Base-by-base conservation (phyloP, 345 rosid species). In the Citrus inodora region DNA sequence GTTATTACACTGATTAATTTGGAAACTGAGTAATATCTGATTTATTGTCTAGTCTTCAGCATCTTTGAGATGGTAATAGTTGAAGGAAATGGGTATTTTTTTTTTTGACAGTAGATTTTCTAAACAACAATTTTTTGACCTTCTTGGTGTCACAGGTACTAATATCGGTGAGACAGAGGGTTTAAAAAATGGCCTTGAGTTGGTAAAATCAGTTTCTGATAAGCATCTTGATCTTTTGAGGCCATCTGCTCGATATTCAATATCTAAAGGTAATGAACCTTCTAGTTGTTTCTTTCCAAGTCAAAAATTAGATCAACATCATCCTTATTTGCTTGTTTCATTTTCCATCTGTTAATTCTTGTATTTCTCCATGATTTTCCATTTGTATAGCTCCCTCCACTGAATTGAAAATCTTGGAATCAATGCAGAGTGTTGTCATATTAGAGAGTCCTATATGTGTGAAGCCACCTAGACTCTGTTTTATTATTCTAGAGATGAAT, bases 211-310 rank as follows among this genome's bases (percentile, higher is more conserved):
- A 71, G 77, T 69, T 42, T 67, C 92, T 71, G 90, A 90, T 79
- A 92, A 88, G 83, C 87, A 92, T 83, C 73, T 85, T 74, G 95
- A 90, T 86, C 97, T 87, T 77, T 85, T 90, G 85, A 92, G 91
- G 85, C 95, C 92, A 66, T 80, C 95, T 38, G 88, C 89, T 75
- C 90, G 94, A 67, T 82, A 83, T 86, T 81, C 88, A 0, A 82
- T 80, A 59, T 64, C 85, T 42, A 93, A 86, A 91, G 95, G 98
- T 95, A 73, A 22, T 9, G 37, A 33, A 63, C 58, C 19, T 51
- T 25, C 65, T 28, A 42, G 62, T 65, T 22, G 21, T 64, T 64
- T 25, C 58, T 53, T 59, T 19, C 32, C 13, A 72, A 53, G 28
- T 73, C 53, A 33, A 37, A 27, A n/a, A 19, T 74, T 71, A 22